A percentile compares a stretch with the other conserved stretches of the same genome.
phyloP scores from a whole-genome alignment of 2,329 filamentous ascomycete species.

The Aspergillus ibericus region DNA sequence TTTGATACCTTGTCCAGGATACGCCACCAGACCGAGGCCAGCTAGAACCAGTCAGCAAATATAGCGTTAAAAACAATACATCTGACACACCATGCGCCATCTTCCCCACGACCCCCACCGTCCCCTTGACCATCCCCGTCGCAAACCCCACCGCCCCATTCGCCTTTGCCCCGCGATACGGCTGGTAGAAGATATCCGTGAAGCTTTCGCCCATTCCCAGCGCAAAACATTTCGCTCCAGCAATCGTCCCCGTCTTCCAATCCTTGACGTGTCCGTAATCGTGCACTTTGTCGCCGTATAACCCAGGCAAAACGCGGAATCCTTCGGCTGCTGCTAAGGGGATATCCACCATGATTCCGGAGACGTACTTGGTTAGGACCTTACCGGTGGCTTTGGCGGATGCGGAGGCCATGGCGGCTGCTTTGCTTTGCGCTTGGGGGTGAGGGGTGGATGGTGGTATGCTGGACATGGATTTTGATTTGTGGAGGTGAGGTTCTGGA shows the following conservation, averaged over 20 bases:
- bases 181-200: background rate
- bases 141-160: background rate
- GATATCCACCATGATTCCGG: background rate
- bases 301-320: background rate
- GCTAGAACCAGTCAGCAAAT: background rate
- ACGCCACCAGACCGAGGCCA: background rate
- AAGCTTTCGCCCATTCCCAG: background rate
- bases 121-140: background rate
- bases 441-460: too few relatives aligned
- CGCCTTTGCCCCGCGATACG: background rate
- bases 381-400: background rate
- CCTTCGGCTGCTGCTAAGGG: background rate
- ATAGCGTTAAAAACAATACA: background rate
- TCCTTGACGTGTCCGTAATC: background rate
- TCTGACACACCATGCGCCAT: background rate
- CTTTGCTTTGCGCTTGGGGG: background rate
- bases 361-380: background rate
- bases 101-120: background rate
- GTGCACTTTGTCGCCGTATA: background rate
- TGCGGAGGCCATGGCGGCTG: background rate
- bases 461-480: background rate
- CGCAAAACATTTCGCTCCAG: background rate
- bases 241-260: background rate
- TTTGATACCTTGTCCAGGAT: background rate
- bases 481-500: background rate